Base-by-base conservation (phyloP, 2,329 filamentous ascomycete genomes). In the Fusarium pilosicola region DNA sequence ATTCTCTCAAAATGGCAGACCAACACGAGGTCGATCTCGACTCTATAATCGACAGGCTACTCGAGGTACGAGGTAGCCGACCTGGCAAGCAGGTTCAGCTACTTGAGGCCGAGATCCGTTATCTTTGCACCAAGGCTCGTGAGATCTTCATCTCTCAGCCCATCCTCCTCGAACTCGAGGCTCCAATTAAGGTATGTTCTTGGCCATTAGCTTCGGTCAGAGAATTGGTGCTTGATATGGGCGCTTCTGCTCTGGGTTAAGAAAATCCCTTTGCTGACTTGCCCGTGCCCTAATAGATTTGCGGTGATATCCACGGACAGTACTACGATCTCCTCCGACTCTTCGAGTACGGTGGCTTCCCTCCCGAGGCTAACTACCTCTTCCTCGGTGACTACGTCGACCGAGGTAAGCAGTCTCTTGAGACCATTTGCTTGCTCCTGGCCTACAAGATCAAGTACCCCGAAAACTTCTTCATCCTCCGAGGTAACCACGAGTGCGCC, bases 361-460 rank as follows among this genome's bases (percentile, higher is more conserved):
- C 96, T 64, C 96, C 96, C 20, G 95, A 98, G 86, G 95, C 96
- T 81, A 99, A 99, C 88, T 99, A 98, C 86, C 94, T 99, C 79
- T 99, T 99, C 89, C 93, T 99, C 57, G 96, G 96, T 78, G 96
- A 99, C 83, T 99, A 99, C 81, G 96, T 99, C 80, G 96, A 99
- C 84, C 92, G 96, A 87, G 96, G 96, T 87, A 98, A 99, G 89
- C 96, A 99, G 86, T 98, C 96, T 42, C 92, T 99, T 62, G 96
- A 99, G 88, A 98, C 96, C 77, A 98, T 99, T 85, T 97, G 95
- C 87, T 88, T 99, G 74, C 89, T 99, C 65, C 90, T 99, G 58
- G 95, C 95, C 73, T 99, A 98, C 91, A 99, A 99, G 91, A 97
- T 99, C 90, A 98, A 98, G 88, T 98, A 97, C 83, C 96, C 96